phyloP scores from a whole-genome alignment of 805 yeast species.

The Komagataella populi region DNA sequence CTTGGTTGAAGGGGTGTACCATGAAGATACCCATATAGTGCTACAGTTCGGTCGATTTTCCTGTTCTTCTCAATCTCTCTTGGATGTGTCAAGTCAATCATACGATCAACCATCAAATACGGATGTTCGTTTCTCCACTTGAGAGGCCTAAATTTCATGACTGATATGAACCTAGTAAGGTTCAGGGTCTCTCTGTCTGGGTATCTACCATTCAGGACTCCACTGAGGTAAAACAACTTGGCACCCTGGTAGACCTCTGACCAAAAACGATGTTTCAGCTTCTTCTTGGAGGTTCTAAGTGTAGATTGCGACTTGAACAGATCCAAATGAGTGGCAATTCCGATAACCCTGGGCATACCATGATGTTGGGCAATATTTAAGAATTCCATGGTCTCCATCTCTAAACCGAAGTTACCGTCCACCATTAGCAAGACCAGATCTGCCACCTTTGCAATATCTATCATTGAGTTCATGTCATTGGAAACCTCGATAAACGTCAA shows the following conservation, averaged over 20 bases:
- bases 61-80: conserved; percentile 61
- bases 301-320: conserved; percentile 83
- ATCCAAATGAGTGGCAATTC: conserved; percentile 92
- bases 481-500: conserved; percentile 87
- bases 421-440: conserved; percentile 81
- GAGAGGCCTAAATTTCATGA: conserved; percentile 97
- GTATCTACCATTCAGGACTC: conserved; percentile 93
- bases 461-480: conserved; percentile 89
- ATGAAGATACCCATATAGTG: conserved; percentile 87
- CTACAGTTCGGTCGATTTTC: conserved; percentile 79
- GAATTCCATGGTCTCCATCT: conserved; percentile 99
- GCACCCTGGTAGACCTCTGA: conserved; percentile 99
- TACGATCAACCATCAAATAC: conserved; percentile 78
- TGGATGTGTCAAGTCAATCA: conserved; percentile 90
- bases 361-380: conserved; percentile 92
- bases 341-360: conserved; percentile 96
- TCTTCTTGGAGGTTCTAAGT: conserved; percentile 80
- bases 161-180: conserved; percentile 82
- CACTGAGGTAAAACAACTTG: conserved; percentile 83
- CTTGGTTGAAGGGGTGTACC: conserved; percentile 72
- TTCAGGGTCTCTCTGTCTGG: conserved; percentile 95
- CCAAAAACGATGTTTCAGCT: conserved; percentile 92
- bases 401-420: conserved; percentile 96
- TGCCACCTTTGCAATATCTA: conserved; percentile 90
- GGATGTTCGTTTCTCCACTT: conserved; percentile 99